Percentiles rank a stretch among this genome's conserved stretches.
Conservation (phyloP, 208 protist species). For the Giardia duodenalis region DNA sequence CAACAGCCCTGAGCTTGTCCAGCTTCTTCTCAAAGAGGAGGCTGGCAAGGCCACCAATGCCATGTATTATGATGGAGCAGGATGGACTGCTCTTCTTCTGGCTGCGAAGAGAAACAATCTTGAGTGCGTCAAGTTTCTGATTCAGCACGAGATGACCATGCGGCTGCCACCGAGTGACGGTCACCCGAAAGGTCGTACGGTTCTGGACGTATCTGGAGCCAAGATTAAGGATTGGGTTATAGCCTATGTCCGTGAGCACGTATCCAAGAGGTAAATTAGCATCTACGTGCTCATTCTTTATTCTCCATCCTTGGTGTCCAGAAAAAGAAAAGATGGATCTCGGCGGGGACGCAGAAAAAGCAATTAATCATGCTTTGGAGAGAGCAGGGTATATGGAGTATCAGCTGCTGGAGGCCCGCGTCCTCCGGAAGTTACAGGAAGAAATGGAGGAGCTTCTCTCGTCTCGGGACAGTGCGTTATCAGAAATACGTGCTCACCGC, state of each 20-base stretch:
- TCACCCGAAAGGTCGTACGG: background rate
- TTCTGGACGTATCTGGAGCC: background rate
- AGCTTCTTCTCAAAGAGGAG: background rate
- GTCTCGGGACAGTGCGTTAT: too few relatives aligned
- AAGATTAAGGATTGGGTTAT: background rate
- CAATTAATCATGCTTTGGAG: too few relatives aligned
- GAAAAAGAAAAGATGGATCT: too few relatives aligned
- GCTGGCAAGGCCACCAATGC: background rate
- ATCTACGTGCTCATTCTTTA: too few relatives aligned
- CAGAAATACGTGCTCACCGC: too few relatives aligned
- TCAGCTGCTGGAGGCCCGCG: too few relatives aligned
- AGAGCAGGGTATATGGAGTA: too few relatives aligned
- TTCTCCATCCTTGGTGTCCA: too few relatives aligned
- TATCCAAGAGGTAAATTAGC: background rate
- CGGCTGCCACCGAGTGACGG: background rate
- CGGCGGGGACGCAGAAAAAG: too few relatives aligned
- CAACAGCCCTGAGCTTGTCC: background rate
- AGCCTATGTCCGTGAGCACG: background rate
- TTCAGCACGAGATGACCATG: background rate
- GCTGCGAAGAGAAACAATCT: background rate
- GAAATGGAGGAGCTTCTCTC: too few relatives aligned
- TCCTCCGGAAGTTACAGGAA: too few relatives aligned
- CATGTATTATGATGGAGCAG: background rate
- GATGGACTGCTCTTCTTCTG: background rate
- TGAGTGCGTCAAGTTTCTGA: background rate